Conservation (phyloP, 2,329 filamentous ascomycete species). For the Thermoascus crustaceus region DNA sequence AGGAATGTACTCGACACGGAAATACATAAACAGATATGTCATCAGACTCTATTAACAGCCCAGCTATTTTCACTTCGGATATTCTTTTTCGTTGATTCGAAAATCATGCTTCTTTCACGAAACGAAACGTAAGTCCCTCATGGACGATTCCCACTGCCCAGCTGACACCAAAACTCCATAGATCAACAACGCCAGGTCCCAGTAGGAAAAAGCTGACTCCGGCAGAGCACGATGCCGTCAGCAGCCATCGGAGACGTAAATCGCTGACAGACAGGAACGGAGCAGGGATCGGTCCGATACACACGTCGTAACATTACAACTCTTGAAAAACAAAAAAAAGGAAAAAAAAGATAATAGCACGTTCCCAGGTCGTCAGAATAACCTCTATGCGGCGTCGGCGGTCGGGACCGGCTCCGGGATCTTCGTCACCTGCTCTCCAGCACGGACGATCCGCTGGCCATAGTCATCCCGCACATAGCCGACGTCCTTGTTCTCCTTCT, state of each 20-base stretch:
- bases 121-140: no score
- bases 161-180: conserved; percentile 1
- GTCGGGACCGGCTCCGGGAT: conserved; percentile 69
- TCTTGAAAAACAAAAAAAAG: conserved; percentile 15
- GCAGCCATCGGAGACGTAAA: no score
- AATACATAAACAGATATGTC: no score
- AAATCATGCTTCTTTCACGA: no score
- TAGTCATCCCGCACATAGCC: conserved; percentile 71
- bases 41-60: no score
- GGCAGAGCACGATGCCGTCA: not conserved
- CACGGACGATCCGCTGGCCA: conserved; percentile 75
- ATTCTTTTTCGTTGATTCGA: no score
- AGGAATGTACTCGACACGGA: no score
- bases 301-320: conserved; percentile 6
- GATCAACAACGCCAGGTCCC: not conserved
- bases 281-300: not conserved
- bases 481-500: conserved; percentile 76
- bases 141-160: not conserved
- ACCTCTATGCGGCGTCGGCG: conserved; percentile 66
- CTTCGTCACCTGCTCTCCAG: conserved; percentile 78
- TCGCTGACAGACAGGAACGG: conserved; percentile 1
- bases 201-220: not conserved
- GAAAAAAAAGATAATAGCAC: conserved; percentile 6
- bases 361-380: conserved; percentile 8
- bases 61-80: no score